Evolutionary conservation across 2,329 filamentous ascomycete species (phyloP), one percentile per base, ranked within the genome.

Genomic region (Aspergillus hortae): DNA sequence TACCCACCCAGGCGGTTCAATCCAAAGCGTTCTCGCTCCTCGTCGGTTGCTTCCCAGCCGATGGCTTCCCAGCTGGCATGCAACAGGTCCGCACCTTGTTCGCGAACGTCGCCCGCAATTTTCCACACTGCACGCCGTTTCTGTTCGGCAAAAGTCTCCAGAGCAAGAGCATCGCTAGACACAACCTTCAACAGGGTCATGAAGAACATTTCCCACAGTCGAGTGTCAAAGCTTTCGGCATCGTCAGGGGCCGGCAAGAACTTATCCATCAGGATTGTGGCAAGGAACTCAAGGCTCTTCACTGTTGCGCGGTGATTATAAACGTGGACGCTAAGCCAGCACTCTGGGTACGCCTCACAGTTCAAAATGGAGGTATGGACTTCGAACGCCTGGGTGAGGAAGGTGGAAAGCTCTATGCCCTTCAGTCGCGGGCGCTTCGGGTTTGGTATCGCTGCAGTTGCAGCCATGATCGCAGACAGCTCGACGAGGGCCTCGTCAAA

Each of bases 71-170:
- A 99, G 5, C 88, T 92, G 25, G 84, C 82, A 55, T 88, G 84
- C 32, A 99, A 77, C 7, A 99, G 78, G 46, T 92, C 89, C 4
- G 94, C 92, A 14, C 95, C 94, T 58, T 90, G 83, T 69, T 97
- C 92, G 51, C 94, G 83, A 46, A 99, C 90, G 72, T 99, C 95
- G 5, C 94, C 94, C 4, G 92, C 94, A 67, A 99, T 96, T 75
- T 97, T 99, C 94, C 95, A 99, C 1, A 97, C 92, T 1, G 94
- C 92, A 50, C 94, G 80, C 43, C 94, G 81, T 74, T 97, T 99
- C 73, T 99, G 94, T 69, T 99, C 95, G 0, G 94, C 91, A 66
- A 96, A 97, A 0, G 92, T 96, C 68, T 99, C 94, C 35, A 99
- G 80, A 0, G 94, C 92, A 17, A 99, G 80, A 0, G 88, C 89